phyloP scores from a whole-genome alignment of 257 asterid species.

The Lantana camara region DNA sequence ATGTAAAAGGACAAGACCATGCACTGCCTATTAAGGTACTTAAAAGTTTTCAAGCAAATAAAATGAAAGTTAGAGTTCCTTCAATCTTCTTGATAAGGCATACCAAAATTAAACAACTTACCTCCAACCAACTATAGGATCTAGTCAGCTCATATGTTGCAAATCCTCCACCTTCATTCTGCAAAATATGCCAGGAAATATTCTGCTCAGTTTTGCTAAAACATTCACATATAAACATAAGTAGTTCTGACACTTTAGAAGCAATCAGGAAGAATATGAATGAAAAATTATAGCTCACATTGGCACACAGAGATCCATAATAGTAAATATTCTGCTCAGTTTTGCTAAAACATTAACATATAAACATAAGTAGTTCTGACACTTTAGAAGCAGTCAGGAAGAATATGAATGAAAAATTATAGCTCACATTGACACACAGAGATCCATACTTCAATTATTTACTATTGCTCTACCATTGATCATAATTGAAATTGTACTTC shows the following conservation, averaged over 20 bases:
- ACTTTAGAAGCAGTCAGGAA: slow-evolving; percentile 12
- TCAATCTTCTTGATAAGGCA: slow-evolving; percentile 16
- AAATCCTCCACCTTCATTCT: slow-evolving; percentile 85
- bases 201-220: slow-evolving; percentile 30
- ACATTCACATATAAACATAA: slow-evolving; percentile 1
- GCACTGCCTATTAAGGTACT: background rate
- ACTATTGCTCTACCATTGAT: background rate
- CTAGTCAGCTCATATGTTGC: slow-evolving; percentile 98
- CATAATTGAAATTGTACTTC: background rate
- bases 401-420: slow-evolving; percentile 1
- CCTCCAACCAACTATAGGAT: slow-evolving; percentile 99
- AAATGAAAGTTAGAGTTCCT: slow-evolving; percentile 3
- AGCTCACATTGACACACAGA: slow-evolving; percentile 13
- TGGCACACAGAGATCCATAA: slow-evolving; percentile 7
- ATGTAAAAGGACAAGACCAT: slow-evolving; percentile 10
- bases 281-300: slow-evolving; percentile 10
- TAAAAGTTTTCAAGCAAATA: slow-evolving; percentile 12
- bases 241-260: slow-evolving; percentile 2
- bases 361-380: slow-evolving; percentile 6
- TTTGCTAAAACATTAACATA: too few species aligned
- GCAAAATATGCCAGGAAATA: slow-evolving; percentile 44
- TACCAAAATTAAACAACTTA: slow-evolving; percentile 34
- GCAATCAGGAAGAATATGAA: slow-evolving; percentile 11
- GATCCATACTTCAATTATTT: background rate
- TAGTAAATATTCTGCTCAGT: too few species aligned